phyloP scores from a whole-genome alignment of 495 filamentous ascomycete species.

The Talaromyces ruber region DNA sequence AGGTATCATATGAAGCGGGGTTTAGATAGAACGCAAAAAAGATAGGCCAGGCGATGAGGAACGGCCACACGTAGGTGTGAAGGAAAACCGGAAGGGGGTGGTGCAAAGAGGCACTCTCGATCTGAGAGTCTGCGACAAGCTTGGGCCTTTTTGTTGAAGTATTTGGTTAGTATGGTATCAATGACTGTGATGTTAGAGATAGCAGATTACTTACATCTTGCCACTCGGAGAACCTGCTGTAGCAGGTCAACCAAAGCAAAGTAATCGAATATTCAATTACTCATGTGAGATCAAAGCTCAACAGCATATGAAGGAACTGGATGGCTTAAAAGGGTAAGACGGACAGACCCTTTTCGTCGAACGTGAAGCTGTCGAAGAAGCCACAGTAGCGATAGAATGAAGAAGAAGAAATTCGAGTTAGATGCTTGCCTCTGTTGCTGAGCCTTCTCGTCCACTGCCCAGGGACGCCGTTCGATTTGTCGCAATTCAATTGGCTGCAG shows the following conservation, averaged over 20 bases:
- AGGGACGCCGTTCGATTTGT: neutral
- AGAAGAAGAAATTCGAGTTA: neutral
- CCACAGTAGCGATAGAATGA: conserved; percentile 30
- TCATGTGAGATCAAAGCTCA: conserved; percentile 20
- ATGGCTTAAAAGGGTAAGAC: neutral
- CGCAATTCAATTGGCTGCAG: neutral
- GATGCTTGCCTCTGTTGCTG: neutral
- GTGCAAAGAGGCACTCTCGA: conserved; percentile 78
- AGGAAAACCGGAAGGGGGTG: conserved; percentile 73
- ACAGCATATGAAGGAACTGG: neutral
- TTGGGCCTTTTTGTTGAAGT: conserved; percentile 40
- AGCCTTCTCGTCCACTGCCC: neutral
- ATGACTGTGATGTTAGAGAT: neutral
- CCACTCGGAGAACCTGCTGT: conserved; percentile 4
- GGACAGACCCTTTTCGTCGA: neutral
- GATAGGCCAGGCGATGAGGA: conserved; percentile 78
- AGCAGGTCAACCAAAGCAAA: conserved; percentile 3
- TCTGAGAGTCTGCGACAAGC: conserved; percentile 86
- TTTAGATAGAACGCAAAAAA: conserved; percentile 84
- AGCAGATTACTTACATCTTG: conserved; percentile 8
- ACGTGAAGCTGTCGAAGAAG: conserved; percentile 24
- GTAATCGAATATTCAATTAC: conserved; percentile 9
- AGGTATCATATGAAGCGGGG: conserved; percentile 72
- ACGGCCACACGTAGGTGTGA: conserved; percentile 90
- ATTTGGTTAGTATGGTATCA: neutral